Evolutionary conservation across 1,284 basidiomycete genomes (phyloP), one percentile per base, ranked within the genome.

Genomic region (Lentinus polychrous): DNA sequence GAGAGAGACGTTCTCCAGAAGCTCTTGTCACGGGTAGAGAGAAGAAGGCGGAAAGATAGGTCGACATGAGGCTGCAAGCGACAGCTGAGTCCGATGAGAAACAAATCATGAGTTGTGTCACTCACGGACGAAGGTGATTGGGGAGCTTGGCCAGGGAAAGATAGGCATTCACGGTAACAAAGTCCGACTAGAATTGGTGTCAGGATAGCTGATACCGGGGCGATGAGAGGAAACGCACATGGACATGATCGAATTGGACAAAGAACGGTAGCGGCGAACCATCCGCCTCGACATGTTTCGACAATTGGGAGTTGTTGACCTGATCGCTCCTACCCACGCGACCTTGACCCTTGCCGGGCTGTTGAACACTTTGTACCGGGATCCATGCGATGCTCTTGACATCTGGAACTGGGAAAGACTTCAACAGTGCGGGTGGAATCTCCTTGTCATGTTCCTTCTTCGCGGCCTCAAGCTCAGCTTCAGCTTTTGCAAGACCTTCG

Each of bases 351-450:
- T 64, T 68, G 32, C 78, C 79, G 23, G 69, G 64, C 60, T 90
- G 82, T 61, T 85, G 85, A 14, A 79, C 65, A 51, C 84, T 95
- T 58, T 94, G 81, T 2, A 99, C 94, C 0, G 89, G 83, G 50
- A 99, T 94, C 94, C 95, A 99, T 5, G 87, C 81, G 58, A 99
- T 94, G 54, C 83, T 90, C 59, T 86, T 83, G 18, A 94, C 88
- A 58, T 87, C 79, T 0, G 94, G 94, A 27, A 95, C 82, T 14
- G 87, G 85, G 76, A 98, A 99, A 17, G 79, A 72, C 2, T 81
- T 86, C 35, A 98, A 69, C 54, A 97, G 75, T 35, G 91, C 79
- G 8, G 72, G 71, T 4, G 95, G 95, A 50, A 97, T 93, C 8
- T 86, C 81, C 46, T 69, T 69, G 56, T 92, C 90, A 64, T 98